phyloP scores from a whole-genome alignment of 1,139 yeast genomes.

The Yamadazyma atlantica region DNA sequence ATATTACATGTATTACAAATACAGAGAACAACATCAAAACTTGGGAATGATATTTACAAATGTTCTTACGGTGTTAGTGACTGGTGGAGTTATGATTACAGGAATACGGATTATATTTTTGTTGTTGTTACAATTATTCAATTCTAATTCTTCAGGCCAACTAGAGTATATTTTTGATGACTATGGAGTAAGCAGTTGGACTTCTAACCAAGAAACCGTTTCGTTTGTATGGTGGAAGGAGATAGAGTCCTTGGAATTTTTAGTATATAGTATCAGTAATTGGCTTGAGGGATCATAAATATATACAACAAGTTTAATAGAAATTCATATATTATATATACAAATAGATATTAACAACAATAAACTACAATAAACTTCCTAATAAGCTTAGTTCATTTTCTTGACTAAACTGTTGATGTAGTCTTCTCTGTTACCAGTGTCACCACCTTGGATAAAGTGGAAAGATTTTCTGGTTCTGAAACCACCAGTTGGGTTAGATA shows the following conservation, averaged over 20 bases:
- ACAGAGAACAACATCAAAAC: slow-evolving; percentile 24
- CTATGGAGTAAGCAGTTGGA: slow-evolving; percentile 14
- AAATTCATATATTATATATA: slow-evolving; percentile 8
- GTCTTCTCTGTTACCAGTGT: slow-evolving; percentile 99
- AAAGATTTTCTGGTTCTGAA: slow-evolving; percentile 99
- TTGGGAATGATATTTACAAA: slow-evolving; percentile 23
- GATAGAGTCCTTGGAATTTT: slow-evolving; percentile 32
- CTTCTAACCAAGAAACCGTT: slow-evolving; percentile 7
- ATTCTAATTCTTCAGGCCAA: background rate
- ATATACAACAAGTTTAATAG: no score
- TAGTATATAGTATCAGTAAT: slow-evolving; percentile 24
- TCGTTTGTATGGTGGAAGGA: slow-evolving; percentile 36
- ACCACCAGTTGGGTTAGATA: slow-evolving; percentile 99
- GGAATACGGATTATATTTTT: slow-evolving; percentile 11
- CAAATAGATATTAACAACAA: slow-evolving; percentile 7
- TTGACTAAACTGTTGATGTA: slow-evolving; percentile 97
- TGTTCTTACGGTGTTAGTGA: slow-evolving; percentile 21
- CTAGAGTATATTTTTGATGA: slow-evolving; percentile 23
- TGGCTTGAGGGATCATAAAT: slow-evolving; percentile 13
- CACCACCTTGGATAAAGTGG: slow-evolving; percentile 99
- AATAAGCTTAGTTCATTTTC: slow-evolving; percentile 96
- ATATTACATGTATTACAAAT: slow-evolving; percentile 26
- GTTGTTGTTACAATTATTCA: background rate
- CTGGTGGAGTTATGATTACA: slow-evolving; percentile 19
- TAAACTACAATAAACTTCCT: slow-evolving; percentile 12